phyloP scores from a whole-genome alignment of 306 rosid genomes.

The Lablab purpureus region DNA sequence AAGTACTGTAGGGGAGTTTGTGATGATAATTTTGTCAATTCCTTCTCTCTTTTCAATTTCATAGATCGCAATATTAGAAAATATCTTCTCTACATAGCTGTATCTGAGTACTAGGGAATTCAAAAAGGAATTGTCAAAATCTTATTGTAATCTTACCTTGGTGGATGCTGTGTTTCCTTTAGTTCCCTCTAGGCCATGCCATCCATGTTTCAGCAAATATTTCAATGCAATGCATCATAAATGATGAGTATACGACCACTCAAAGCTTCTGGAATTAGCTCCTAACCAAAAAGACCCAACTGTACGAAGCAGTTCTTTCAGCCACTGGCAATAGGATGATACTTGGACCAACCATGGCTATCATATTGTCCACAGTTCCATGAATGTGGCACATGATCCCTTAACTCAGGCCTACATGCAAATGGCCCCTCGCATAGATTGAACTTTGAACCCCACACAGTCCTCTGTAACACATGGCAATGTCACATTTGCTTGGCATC shows the following conservation, averaged over 20 bases:
- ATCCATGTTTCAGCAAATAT: conserved; percentile 39
- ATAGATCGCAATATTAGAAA: conserved; percentile 10
- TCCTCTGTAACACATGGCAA: conserved; percentile 52
- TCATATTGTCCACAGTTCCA: conserved; percentile 38
- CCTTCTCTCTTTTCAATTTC: neutral
- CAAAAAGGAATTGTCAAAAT: conserved; percentile 2
- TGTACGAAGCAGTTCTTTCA: conserved; percentile 43
- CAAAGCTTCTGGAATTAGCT: conserved; percentile 33
- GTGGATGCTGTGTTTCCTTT: conserved; percentile 2
- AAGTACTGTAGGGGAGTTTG: neutral
- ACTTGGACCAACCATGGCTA: conserved; percentile 48
- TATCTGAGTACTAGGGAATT: neutral
- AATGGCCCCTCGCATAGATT: conserved; percentile 5
- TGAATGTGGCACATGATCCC: conserved; percentile 43
- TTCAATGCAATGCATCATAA: conserved; percentile 27
- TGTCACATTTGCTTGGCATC: conserved; percentile 51
- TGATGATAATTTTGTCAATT: neutral
- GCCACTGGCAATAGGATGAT: conserved; percentile 45
- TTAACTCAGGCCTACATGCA: conserved; percentile 17
- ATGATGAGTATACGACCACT: conserved; percentile 43
- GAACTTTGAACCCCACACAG: conserved; percentile 37
- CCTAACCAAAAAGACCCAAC: conserved; percentile 29
- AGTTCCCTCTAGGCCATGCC: conserved; percentile 18
- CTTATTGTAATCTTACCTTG: conserved; percentile 21
- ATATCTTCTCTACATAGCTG: neutral